A percentile compares a stretch with the other conserved stretches of the same genome.
These are phyloP conservation scores for Pyrenophora graminea DNA, from an alignment of 2,329 filamentous ascomycete genomes.

Conservation along the genomic window DNA sequence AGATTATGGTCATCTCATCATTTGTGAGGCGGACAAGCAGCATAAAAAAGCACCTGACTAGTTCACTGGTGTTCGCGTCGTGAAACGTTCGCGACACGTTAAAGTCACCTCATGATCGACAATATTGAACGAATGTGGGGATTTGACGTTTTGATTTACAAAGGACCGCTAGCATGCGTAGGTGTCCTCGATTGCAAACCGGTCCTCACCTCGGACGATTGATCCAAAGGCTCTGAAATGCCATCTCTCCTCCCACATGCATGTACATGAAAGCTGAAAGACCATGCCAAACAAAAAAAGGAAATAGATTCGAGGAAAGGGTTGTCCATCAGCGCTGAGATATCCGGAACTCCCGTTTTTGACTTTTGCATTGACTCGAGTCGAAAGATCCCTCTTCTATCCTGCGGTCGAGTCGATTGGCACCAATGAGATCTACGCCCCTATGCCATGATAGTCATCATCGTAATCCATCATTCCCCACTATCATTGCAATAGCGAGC, in stretches of 20 bases:
- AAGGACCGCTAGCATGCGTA: constrained; percentile 50
- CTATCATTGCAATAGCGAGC: constrained; percentile 28
- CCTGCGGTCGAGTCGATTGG: constrained; percentile 49
- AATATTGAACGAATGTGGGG: constrained; percentile 34
- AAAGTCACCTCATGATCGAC: not conserved
- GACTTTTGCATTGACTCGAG: constrained; percentile 48
- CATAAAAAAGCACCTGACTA: too few species aligned
- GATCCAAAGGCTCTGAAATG: constrained; percentile 47
- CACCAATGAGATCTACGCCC: constrained; percentile 48
- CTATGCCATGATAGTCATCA: constrained; percentile 45
- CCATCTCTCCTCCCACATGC: constrained; percentile 51
- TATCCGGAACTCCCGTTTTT: constrained; percentile 52
- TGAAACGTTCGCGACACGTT: too few species aligned
- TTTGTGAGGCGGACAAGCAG: not conserved
- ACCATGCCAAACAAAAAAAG: constrained; percentile 45
- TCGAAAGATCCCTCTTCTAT: constrained; percentile 52
- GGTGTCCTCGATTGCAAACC: constrained; percentile 54
- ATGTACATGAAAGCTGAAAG: constrained; percentile 48
- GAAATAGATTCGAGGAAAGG: constrained; percentile 45
- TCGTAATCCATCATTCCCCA: constrained; percentile 44
- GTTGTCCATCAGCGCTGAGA: constrained; percentile 49
- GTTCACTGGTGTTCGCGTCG: too few species aligned
- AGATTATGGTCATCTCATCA: not conserved
- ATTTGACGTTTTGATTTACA: constrained; percentile 47
- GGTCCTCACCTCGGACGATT: constrained; percentile 46